Evolutionary conservation across 345 rosid genomes (phyloP), one percentile per base, ranked within the genome.

Genomic region (Schrenkiella parvula): DNA sequence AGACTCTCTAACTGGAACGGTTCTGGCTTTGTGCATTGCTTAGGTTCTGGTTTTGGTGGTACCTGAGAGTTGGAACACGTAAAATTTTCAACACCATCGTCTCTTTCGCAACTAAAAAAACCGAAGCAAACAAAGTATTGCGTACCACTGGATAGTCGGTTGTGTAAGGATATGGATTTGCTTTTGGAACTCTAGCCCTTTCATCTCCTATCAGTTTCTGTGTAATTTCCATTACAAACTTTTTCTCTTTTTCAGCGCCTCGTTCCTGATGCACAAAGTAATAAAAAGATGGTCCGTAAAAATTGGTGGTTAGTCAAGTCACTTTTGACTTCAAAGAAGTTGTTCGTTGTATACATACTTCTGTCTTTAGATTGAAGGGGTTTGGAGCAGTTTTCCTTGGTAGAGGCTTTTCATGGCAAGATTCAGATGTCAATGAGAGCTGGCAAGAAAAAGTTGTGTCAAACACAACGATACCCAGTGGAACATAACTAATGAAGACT

Each of bases 141-240:
- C 73, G 21, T 91, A 95, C 99, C 98, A 92, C 92, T 4, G 98
- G 98, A 78, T 82, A 95, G 51, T 95, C 99, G 4, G 99, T 92
- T 8, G 98, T 89, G 68, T 89, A 95, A 26, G 99, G 99, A 79
- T 92, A 92, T 60, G 99, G 99, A 38, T 64, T 84, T 41, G 97
- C 96, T 81, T 83, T 90, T 22, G 91, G 97, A 60, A 92, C 72
- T 66, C 95, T 85, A 17, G 86, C 85, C 58, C 71, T 85, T 84
- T 87, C 99, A 70, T 86, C 98, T 66, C 84, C 97, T 65, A 82
- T 22, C 66, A 80, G 82, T 77, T 92, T 87, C 42, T 81, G 85
- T 55, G 70, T 55, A 8, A 92, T 46, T 52, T 89, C 99, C 34
- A 64, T 77, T 52, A 74, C 80, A 57, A 95, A 85, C 73, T 42